Evolutionary conservation across 202 grass and related monocot genomes (phyloP).

Genomic region (Panicum virgatum): DNA sequence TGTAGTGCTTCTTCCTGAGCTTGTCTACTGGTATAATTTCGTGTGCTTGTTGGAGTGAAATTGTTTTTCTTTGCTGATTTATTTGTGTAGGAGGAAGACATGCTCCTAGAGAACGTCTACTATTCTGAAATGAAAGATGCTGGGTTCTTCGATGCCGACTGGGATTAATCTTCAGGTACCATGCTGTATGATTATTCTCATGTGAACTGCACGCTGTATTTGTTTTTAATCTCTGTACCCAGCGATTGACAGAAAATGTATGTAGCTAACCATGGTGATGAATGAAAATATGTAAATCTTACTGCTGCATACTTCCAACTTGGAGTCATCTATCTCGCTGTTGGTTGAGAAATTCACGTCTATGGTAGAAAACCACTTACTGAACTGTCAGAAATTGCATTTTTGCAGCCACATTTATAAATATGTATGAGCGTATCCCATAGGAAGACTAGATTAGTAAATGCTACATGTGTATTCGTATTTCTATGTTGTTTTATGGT

Average conservation of each 20-base stretch:
- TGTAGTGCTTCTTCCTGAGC: neutral
- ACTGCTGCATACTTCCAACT: neutral
- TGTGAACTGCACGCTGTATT: constrained; percentile 37
- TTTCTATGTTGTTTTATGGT: neutral
- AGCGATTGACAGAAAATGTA: constrained; percentile 47
- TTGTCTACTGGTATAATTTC: neutral
- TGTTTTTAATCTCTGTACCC: constrained; percentile 12
- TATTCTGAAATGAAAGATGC: constrained; percentile 99
- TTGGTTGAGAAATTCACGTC: neutral
- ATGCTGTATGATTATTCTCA: constrained; percentile 29
- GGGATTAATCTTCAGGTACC: constrained; percentile 57
- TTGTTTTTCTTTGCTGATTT: constrained; percentile 18
- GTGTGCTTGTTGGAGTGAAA: constrained; percentile 10
- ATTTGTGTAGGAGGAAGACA: constrained; percentile 82
- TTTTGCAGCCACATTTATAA: neutral
- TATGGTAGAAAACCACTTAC: neutral
- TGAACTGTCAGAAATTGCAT: neutral
- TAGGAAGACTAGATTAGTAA: neutral
- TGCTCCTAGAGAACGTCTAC: constrained; percentile 94
- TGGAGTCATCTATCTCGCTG: neutral
- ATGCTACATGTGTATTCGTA: neutral
- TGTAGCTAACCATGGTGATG: constrained; percentile 38
- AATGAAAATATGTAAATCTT: constrained; percentile 54
- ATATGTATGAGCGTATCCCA: neutral
- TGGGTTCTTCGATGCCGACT: constrained; percentile 98